Conservation (phyloP, 371 early-diverging fungal genomes). For the Apophysomyces trapeziformis region DNA sequence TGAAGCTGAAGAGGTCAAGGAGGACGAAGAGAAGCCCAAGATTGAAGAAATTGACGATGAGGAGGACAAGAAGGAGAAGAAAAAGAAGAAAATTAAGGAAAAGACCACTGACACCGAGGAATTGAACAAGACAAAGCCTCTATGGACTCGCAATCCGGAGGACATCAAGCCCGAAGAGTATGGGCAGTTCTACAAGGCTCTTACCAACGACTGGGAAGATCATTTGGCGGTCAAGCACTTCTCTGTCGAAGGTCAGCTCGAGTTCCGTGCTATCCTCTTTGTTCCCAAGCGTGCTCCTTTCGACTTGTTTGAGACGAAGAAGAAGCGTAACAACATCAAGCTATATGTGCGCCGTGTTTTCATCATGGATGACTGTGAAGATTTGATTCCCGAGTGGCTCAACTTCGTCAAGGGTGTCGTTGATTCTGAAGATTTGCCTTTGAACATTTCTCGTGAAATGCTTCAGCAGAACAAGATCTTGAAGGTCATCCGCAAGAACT, state of each 20-base stretch:
- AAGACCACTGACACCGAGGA: conserved; percentile 54
- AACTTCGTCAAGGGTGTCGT: conserved; percentile 77
- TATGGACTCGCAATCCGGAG: conserved; percentile 85
- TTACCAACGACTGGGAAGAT: conserved; percentile 74
- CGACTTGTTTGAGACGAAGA: conserved; percentile 66
- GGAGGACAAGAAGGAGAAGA: conserved; percentile 78
- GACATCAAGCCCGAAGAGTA: conserved; percentile 80
- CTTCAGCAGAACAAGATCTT: conserved; percentile 81
- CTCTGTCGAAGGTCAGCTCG: conserved; percentile 81
- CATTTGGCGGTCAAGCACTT: conserved; percentile 78
- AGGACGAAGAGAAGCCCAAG: conserved; percentile 62
- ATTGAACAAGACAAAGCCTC: conserved; percentile 78
- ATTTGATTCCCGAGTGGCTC: conserved; percentile 68
- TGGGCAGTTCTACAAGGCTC: conserved; percentile 83
- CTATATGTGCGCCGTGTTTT: conserved; percentile 88
- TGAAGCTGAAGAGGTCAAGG: conserved; percentile 70
- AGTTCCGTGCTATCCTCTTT: conserved; percentile 81
- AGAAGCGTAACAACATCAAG: conserved; percentile 79
- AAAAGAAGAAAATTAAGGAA: conserved; percentile 72
- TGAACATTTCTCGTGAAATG: conserved; percentile 91
- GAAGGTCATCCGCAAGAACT: conserved; percentile 79
- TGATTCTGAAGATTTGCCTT: conserved; percentile 85
- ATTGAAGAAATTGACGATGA: conserved; percentile 60
- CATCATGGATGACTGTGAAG: conserved; percentile 84
- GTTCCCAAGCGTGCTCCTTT: conserved; percentile 77